Conservation (phyloP, 73 alveolate genomes). For the Paramecium sexaurelia region DNA sequence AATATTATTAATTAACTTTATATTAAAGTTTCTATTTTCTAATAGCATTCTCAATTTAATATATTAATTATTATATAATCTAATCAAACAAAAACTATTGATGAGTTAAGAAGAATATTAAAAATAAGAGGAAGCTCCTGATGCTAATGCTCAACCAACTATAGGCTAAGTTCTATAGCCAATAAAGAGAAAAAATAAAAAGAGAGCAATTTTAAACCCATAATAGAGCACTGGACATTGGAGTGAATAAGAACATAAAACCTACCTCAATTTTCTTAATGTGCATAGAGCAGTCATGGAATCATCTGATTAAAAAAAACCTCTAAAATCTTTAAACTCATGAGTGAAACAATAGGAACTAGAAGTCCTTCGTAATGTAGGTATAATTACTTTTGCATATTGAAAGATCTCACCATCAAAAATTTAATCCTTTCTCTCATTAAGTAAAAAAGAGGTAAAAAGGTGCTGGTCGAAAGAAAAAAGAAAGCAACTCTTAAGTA, state of each 20-base stretch:
- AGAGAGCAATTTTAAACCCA: slow-evolving; percentile 47
- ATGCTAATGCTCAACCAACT: background rate
- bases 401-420: slow-evolving; percentile 33
- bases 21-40: background rate
- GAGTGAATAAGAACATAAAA: slow-evolving; percentile 43
- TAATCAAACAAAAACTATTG: background rate
- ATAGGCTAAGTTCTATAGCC: background rate
- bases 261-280: slow-evolving; percentile 1
- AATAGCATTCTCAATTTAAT: background rate
- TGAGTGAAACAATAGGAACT: slow-evolving; percentile 35
- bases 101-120: slow-evolving; percentile 1
- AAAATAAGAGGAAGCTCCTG: background rate
- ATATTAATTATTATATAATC: background rate
- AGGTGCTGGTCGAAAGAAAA: slow-evolving; percentile 47
- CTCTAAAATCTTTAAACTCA: slow-evolving; percentile 7
- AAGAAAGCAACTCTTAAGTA: background rate
- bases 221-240: slow-evolving; percentile 36
- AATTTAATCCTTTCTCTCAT: slow-evolving; percentile 30
- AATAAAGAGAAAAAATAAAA: slow-evolving; percentile 32
- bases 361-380: slow-evolving; percentile 45
- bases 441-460: slow-evolving; percentile 39
- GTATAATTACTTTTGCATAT: slow-evolving; percentile 12
- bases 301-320: slow-evolving; percentile 35
- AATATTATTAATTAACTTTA: background rate
- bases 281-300: slow-evolving; percentile 18